A percentile compares a stretch with the other conserved stretches of the same genome.
phyloP scores from a whole-genome alignment of 2,329 filamentous ascomycete species.

The Neonectria faginata region DNA sequence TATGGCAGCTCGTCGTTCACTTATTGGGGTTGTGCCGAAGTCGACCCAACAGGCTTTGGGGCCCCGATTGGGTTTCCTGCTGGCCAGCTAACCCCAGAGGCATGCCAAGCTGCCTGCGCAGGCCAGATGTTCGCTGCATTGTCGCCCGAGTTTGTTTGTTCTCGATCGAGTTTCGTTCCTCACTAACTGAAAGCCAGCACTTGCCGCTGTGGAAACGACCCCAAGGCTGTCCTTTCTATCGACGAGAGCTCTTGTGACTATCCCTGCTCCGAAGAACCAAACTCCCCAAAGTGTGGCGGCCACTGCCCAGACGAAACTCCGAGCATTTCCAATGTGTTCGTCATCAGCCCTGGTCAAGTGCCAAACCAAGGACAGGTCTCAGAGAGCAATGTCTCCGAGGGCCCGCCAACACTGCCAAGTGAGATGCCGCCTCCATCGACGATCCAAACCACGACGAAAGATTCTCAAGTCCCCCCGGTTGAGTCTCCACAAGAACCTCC shows the following conservation, averaged over 20 bases:
- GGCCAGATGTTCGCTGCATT: conserved; percentile 39
- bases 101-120: conserved; percentile 36
- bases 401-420: background rate
- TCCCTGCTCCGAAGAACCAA: conserved; percentile 45
- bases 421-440: background rate
- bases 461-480: conserved; percentile 21
- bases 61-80: conserved; percentile 27
- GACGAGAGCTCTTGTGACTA: conserved; percentile 49
- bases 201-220: conserved; percentile 52
- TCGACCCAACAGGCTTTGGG: conserved; percentile 35
- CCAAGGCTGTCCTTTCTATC: conserved; percentile 42
- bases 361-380: conserved; percentile 24
- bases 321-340: conserved; percentile 50
- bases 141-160: conserved; percentile 48
- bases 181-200: conserved; percentile 42
- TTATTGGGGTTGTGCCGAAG: conserved; percentile 42
- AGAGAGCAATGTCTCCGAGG: conserved; percentile 20
- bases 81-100: conserved; percentile 36
- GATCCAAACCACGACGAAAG: conserved; percentile 9
- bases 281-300: conserved; percentile 51
- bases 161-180: fast-evolving
- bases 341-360: conserved; percentile 31
- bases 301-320: conserved; percentile 44
- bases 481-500: conserved; percentile 11
- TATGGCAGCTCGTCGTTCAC: conserved; percentile 33